phyloP scores from a whole-genome alignment of 768 basidiomycete genomes.

The Phylloporus sp. region DNA sequence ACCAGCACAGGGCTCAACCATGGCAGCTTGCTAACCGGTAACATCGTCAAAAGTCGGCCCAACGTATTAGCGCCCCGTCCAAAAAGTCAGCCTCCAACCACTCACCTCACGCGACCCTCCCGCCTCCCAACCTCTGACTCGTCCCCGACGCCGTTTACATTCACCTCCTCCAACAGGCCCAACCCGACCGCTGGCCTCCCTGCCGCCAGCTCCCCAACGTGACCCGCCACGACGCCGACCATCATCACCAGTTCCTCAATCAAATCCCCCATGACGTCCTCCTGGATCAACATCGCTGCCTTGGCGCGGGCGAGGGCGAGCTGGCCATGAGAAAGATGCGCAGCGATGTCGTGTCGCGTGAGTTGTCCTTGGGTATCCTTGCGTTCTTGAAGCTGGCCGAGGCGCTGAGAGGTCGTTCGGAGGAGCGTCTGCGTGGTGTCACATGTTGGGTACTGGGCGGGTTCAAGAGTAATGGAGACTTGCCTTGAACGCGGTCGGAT shows the following conservation, averaged over 20 bases:
- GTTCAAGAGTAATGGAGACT: constrained; percentile 3
- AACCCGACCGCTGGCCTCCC: constrained; percentile 1
- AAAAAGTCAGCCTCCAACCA: not conserved
- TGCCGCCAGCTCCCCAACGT: constrained; percentile 51
- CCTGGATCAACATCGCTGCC: constrained; percentile 61
- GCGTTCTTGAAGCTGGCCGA: constrained; percentile 68
- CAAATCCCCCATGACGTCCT: constrained; percentile 60
- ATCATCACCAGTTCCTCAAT: constrained; percentile 65
- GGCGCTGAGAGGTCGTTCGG: constrained; percentile 56
- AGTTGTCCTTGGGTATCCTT: constrained; percentile 63
- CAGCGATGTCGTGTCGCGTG: constrained; percentile 64
- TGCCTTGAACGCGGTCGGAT: constrained; percentile 30
- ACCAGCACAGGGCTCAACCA: constrained; percentile 46
- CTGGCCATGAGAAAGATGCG: constrained; percentile 57
- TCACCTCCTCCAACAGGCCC: not conserved
- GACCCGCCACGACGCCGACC: constrained; percentile 57
- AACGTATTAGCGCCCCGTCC: constrained; percentile 2
- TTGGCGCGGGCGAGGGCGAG: constrained; percentile 66
- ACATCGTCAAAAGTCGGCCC: not conserved
- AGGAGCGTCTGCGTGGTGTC: constrained; percentile 49
- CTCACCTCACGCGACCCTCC: constrained; percentile 32
- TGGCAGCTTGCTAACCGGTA: constrained; percentile 27
- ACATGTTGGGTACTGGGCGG: not conserved
- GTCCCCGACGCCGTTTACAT: not conserved
- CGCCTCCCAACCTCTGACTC: not conserved